phyloP scores from a whole-genome alignment of 2,329 filamentous ascomycete genomes.

The Stachybotrys elegans region DNA sequence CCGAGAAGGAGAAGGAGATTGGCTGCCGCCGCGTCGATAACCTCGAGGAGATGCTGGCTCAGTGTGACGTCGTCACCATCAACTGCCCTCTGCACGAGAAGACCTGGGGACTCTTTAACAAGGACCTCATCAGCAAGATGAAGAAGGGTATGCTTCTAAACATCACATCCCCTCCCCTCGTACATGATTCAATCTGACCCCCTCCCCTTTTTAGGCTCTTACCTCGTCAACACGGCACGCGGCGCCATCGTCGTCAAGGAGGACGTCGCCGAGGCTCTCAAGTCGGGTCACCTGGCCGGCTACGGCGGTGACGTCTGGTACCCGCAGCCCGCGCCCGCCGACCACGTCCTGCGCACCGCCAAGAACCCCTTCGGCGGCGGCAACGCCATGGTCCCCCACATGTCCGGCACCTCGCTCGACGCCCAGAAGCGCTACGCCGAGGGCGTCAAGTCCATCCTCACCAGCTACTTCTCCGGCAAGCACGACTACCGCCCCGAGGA shows the following conservation, averaged over 20 bases:
- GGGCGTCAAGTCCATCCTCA: conserved; percentile 83
- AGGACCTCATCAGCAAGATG: conserved; percentile 98
- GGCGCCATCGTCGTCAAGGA: conserved; percentile 99
- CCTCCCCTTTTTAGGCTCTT: conserved; percentile 55
- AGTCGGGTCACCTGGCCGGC: conserved; percentile 83
- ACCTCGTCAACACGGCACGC: conserved; percentile 98
- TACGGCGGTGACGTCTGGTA: conserved; percentile 93
- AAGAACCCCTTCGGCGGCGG: conserved; percentile 94
- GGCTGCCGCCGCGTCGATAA: conserved; percentile 82
- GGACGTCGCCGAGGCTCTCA: conserved; percentile 90
- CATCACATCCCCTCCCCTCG: neutral
- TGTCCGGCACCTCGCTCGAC: conserved; percentile 98
- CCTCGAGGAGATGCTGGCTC: conserved; percentile 88
- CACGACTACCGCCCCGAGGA: conserved; percentile 87
- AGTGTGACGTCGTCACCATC: conserved; percentile 98
- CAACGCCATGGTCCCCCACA: conserved; percentile 98
- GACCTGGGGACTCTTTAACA: conserved; percentile 95
- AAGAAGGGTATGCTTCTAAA: conserved; percentile 69
- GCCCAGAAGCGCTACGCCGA: conserved; percentile 89
- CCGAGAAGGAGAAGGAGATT: conserved; percentile 91
- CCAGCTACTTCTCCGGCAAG: conserved; percentile 83
- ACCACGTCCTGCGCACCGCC: conserved; percentile 88
- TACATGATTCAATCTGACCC: neutral
- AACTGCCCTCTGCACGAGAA: conserved; percentile 99
- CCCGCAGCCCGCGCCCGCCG: conserved; percentile 91